Evolutionary conservation across 805 yeast species (phyloP).

Genomic region (Zygosaccharomyces lentus): DNA sequence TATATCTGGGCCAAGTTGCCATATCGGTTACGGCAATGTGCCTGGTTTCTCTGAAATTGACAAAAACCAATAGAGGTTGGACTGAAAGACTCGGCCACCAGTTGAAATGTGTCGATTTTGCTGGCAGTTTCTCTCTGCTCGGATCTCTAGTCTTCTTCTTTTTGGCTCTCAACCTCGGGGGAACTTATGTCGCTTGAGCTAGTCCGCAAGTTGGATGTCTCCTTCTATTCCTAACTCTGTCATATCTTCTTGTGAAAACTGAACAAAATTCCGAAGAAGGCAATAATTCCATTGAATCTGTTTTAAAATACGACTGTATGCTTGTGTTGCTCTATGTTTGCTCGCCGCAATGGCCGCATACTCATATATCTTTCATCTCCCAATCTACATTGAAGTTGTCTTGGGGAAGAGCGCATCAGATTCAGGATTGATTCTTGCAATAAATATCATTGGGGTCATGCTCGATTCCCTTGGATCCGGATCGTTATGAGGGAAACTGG

Average conservation of each 20-base stretch:
- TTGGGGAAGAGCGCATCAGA: conserved; percentile 9
- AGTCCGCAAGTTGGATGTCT: conserved; percentile 10
- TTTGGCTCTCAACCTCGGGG: conserved; percentile 12
- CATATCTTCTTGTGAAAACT: conserved; percentile 3
- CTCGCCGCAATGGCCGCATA: conserved; percentile 11
- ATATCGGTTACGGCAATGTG: conserved; percentile 6
- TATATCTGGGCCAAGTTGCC: conserved; percentile 7
- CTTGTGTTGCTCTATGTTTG: conserved; percentile 7
- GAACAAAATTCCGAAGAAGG: conserved; percentile 7
- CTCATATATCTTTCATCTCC: conserved; percentile 11
- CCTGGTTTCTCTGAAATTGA: conserved; percentile 5
- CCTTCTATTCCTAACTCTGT: conserved; percentile 5
- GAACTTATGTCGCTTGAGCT: conserved; percentile 8
- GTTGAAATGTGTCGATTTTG: conserved; percentile 9
- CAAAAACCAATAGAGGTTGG: conserved; percentile 2
- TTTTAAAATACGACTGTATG: conserved; percentile 6
- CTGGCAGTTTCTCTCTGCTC: conserved; percentile 11
- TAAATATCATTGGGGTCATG: conserved; percentile 9
- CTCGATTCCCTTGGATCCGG: conserved; percentile 10
- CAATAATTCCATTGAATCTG: conserved; percentile 8
- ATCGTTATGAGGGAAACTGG: conserved; percentile 8
- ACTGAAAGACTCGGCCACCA: conserved; percentile 3
- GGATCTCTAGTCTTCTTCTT: conserved; percentile 12
- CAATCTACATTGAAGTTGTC: conserved; percentile 9
- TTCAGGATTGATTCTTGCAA: conserved; percentile 9